Conservation (phyloP, 768 basidiomycete genomes). For the Trametes cingulata region DNA sequence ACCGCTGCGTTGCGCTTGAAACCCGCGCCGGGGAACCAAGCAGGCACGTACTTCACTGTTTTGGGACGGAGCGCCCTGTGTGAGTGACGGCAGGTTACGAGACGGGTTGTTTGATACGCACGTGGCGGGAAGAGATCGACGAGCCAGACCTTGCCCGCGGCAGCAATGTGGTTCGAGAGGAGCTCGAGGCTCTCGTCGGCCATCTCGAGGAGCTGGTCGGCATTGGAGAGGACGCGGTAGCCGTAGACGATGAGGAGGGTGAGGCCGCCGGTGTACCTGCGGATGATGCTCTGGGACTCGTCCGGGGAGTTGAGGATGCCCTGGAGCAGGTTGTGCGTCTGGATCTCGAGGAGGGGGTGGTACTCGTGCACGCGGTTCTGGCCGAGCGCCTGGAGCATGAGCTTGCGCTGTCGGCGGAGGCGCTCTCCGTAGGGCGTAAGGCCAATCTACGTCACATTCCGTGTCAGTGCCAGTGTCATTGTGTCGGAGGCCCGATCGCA, state of each 20-base stretch:
- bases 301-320: conserved; percentile 48
- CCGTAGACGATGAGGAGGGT: conserved; percentile 26
- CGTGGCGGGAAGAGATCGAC: conserved; percentile 24
- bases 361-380: conserved; percentile 53
- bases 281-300: conserved; percentile 34
- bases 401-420: conserved; percentile 62
- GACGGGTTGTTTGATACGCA: not conserved
- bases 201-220: conserved; percentile 21
- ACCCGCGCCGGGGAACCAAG: conserved; percentile 32
- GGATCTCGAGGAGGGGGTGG: conserved; percentile 55
- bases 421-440: conserved; percentile 68
- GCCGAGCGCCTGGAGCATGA: conserved; percentile 67
- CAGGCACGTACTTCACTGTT: conserved; percentile 28
- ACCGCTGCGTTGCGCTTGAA: conserved; percentile 26
- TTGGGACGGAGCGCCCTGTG: not conserved
- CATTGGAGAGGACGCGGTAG: conserved; percentile 22
- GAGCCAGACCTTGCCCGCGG: conserved; percentile 22
- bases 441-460: conserved; percentile 49
- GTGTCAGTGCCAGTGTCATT: not conserved
- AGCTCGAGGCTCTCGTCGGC: conserved; percentile 23
- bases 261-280: conserved; percentile 22
- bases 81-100: not conserved
- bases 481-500: not conserved
- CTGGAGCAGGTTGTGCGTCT: conserved; percentile 58
- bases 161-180: conserved; percentile 22